These are phyloP conservation scores for Gloeophyllum trabeum DNA, from an alignment of 768 basidiomycete genomes.

Conservation along the genomic window DNA sequence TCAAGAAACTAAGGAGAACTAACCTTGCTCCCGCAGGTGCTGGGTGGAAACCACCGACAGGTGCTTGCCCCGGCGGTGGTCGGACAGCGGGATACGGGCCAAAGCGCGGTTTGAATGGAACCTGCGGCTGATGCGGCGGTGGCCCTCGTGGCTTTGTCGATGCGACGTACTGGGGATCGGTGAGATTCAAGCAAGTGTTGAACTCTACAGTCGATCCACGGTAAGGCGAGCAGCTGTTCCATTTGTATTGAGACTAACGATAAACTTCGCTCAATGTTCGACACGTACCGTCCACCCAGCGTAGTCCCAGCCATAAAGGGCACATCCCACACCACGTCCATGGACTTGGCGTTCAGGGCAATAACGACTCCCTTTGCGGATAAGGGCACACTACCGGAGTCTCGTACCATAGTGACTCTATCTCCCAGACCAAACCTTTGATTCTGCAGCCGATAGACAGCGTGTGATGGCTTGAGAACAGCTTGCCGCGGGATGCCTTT, in stretches of 20 bases:
- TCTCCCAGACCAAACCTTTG: conserved; percentile 86
- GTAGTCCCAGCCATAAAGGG: conserved; percentile 91
- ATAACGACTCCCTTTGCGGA: conserved; percentile 91
- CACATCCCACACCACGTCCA: conserved; percentile 96
- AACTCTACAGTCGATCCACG: conserved; percentile 86
- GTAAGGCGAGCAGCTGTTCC: conserved; percentile 74
- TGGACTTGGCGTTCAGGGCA: conserved; percentile 72
- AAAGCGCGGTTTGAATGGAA: conserved; percentile 55
- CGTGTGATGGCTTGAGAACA: conserved; percentile 86
- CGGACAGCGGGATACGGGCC: conserved; percentile 57
- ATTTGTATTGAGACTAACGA: conserved; percentile 3
- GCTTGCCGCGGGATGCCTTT: conserved; percentile 90
- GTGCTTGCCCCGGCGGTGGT: conserved; percentile 38
- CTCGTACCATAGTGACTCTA: conserved; percentile 92
- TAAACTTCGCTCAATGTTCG: neutral
- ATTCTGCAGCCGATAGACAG: conserved; percentile 79
- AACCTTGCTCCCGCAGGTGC: conserved; percentile 27
- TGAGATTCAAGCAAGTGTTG: conserved; percentile 82
- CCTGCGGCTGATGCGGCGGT: conserved; percentile 28
- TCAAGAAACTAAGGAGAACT: conserved; percentile 2
- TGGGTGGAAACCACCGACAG: conserved; percentile 58
- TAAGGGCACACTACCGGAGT: conserved; percentile 86
- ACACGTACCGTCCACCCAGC: conserved; percentile 61
- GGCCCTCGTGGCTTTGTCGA: conserved; percentile 55
- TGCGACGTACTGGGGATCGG: conserved; percentile 74